A percentile compares a stretch with the other conserved stretches of the same genome.
Evolutionary conservation across 192 early-diverging fungal species (phyloP).

Genomic region (Rhizophagus clarus): DNA sequence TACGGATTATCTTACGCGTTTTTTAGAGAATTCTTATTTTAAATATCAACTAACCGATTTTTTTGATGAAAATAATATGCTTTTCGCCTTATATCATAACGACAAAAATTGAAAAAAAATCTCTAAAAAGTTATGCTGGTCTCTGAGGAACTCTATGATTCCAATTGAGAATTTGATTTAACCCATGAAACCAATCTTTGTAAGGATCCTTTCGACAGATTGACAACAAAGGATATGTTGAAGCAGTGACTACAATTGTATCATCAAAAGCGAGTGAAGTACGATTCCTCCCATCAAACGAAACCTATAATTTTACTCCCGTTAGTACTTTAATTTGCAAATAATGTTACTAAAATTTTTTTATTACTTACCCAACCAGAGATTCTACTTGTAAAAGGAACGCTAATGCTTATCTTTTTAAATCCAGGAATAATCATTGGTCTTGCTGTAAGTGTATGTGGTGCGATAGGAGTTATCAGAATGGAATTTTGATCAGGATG

Average conservation of each 20-base stretch:
- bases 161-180: constrained; percentile 86
- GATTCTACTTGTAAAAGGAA: constrained; percentile 48
- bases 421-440: constrained; percentile 92
- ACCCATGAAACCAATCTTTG: constrained; percentile 86
- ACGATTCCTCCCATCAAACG: constrained; percentile 89
- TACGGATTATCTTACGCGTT: too few relatives aligned
- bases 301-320: too few relatives aligned
- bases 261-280: constrained; percentile 81
- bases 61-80: too few relatives aligned
- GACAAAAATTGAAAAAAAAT: too few relatives aligned
- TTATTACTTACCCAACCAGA: constrained; percentile 74
- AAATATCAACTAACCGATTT: too few relatives aligned
- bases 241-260: constrained; percentile 79
- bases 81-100: too few relatives aligned
- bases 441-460: constrained; percentile 88
- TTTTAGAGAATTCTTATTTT: too few relatives aligned
- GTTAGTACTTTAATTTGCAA: too few relatives aligned
- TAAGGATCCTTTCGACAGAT: constrained; percentile 69
- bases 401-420: constrained; percentile 76
- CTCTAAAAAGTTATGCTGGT: too few relatives aligned
- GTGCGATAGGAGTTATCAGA: constrained; percentile 87
- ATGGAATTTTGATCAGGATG: constrained; percentile 91
- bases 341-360: background rate
- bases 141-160: constrained; percentile 47
- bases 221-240: constrained; percentile 82